These are phyloP conservation scores for Colletotrichum lupini DNA, from an alignment of 2,329 filamentous ascomycete genomes.

Conservation along the genomic window DNA sequence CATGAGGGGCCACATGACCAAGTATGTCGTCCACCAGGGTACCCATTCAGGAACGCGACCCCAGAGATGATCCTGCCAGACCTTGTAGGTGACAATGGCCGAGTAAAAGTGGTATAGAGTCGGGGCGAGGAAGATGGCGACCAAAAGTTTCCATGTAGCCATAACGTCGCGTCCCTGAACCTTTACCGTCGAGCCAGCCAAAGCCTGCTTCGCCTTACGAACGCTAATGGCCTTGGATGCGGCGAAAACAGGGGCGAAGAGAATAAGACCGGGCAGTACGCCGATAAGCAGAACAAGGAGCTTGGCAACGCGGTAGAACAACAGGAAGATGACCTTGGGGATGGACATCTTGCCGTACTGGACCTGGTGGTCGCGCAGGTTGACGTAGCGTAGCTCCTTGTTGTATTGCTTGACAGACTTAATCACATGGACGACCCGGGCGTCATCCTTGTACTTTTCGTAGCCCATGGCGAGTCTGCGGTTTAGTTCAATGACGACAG, in stretches of 20 bases:
- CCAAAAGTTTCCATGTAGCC: slow-evolving; percentile 92
- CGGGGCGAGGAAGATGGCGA: slow-evolving; percentile 86
- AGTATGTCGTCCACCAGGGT: slow-evolving; percentile 80
- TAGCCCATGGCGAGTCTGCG: slow-evolving; percentile 91
- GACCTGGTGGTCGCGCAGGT: slow-evolving; percentile 93
- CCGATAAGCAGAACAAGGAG: slow-evolving; percentile 80
- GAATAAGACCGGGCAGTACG: slow-evolving; percentile 84
- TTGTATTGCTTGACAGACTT: slow-evolving; percentile 87
- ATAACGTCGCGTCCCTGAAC: slow-evolving; percentile 90
- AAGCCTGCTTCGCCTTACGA: slow-evolving; percentile 83
- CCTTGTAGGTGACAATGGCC: slow-evolving; percentile 78
- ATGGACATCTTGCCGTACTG: slow-evolving; percentile 89
- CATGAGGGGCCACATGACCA: slow-evolving; percentile 83
- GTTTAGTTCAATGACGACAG: slow-evolving; percentile 94
- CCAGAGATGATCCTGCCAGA: slow-evolving; percentile 83
- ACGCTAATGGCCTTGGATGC: slow-evolving; percentile 85
- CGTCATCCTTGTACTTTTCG: slow-evolving; percentile 90
- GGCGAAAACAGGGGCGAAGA: slow-evolving; percentile 91
- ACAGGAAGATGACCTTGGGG: slow-evolving; percentile 77
- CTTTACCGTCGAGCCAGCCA: slow-evolving; percentile 89
- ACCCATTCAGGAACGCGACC: slow-evolving; percentile 85
- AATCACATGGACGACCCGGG: slow-evolving; percentile 80
- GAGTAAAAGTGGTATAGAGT: slow-evolving; percentile 87
- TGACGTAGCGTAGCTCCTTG: slow-evolving; percentile 83
- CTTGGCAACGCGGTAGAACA: slow-evolving; percentile 85